Evolutionary conservation across 495 filamentous ascomycete genomes (phyloP).

Genomic region (Penicillium manginii): DNA sequence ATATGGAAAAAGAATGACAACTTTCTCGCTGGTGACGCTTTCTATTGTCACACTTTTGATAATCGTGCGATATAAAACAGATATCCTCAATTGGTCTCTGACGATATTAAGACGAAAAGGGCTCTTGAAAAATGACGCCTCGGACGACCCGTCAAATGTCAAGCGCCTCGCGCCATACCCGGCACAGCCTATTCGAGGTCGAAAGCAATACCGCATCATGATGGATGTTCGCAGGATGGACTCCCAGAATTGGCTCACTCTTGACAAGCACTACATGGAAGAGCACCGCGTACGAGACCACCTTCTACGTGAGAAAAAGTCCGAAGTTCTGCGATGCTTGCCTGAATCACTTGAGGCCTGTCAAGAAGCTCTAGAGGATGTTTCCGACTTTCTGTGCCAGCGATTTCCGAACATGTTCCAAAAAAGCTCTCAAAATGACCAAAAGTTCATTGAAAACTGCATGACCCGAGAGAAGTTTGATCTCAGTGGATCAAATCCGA

Average conservation of each 20-base stretch:
- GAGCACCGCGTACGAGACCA: constrained; percentile 50
- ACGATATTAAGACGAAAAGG: constrained; percentile 12
- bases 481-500: constrained; percentile 32
- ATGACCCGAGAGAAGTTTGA: constrained; percentile 53
- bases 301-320: constrained; percentile 44
- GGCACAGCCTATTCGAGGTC: constrained; percentile 48
- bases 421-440: constrained; percentile 31
- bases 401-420: constrained; percentile 53
- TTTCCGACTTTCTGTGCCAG: constrained; percentile 53
- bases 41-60: constrained; percentile 44
- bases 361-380: constrained; percentile 53
- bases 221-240: constrained; percentile 61
- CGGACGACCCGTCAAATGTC: constrained; percentile 32
- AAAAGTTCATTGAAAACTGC: constrained; percentile 47
- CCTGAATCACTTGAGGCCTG: constrained; percentile 55
- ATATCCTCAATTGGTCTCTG: constrained; percentile 26
- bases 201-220: constrained; percentile 50
- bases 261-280: constrained; percentile 56
- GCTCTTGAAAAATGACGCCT: constrained; percentile 10
- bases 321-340: constrained; percentile 52
- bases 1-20: constrained; percentile 37
- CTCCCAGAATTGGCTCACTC: constrained; percentile 54
- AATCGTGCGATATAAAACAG: constrained; percentile 47
- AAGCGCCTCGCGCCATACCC: constrained; percentile 48
- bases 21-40: constrained; percentile 39